Evolutionary conservation across 306 rosid genomes (phyloP).

Genomic region (Inga leiocalycina): DNA sequence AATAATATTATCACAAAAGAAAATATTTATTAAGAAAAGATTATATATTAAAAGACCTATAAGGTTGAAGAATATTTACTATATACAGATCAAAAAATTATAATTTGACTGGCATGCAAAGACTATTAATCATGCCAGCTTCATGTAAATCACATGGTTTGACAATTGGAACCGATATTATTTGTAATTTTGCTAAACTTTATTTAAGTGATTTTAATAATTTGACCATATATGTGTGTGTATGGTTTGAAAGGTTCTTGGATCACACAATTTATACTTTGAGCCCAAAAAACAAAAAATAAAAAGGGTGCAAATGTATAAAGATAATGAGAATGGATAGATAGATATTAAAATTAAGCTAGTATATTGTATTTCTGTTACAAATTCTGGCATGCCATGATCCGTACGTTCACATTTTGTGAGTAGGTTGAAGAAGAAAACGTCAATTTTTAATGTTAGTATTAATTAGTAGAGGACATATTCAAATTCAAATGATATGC

Average conservation of each 20-base stretch:
- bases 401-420: background rate
- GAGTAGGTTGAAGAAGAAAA: background rate
- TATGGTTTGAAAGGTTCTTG: slow-evolving; percentile 43
- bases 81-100: too few species aligned
- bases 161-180: too few species aligned
- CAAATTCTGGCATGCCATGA: background rate
- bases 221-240: background rate
- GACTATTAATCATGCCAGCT: too few species aligned
- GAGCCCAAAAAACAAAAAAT: too few species aligned
- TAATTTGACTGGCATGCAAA: too few species aligned
- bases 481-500: background rate
- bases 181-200: too few species aligned
- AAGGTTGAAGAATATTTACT: too few species aligned
- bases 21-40: background rate
- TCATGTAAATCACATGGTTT: too few species aligned
- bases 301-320: too few species aligned
- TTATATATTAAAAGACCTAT: too few species aligned
- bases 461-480: background rate
- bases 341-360: background rate
- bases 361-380: background rate
- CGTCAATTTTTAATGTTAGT: background rate
- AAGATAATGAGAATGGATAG: background rate
- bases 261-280: background rate
- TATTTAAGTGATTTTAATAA: background rate
- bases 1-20: background rate